A percentile compares a stretch with the other conserved stretches of the same genome.
Conservation (phyloP, 2,329 filamentous ascomycete species). For the Fusarium mundagurra region DNA sequence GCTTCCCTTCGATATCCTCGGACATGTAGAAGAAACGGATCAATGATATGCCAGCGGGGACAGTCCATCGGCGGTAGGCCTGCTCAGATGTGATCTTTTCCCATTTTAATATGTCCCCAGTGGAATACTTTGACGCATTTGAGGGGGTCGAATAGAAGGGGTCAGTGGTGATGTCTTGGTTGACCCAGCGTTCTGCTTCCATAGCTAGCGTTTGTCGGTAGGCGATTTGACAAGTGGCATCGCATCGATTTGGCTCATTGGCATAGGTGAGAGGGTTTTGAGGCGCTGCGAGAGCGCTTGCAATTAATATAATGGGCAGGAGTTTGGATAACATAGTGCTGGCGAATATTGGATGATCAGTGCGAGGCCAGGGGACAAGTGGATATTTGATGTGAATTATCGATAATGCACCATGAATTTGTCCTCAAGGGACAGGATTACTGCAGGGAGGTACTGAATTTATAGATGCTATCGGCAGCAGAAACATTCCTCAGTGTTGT, state of each 20-base stretch:
- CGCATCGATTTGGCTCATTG: background rate
- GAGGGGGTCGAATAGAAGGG: background rate
- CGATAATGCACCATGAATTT: rapidly evolving
- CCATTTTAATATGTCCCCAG: background rate
- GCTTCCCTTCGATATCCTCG: background rate
- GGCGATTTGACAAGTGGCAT: background rate
- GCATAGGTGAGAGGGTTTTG: background rate
- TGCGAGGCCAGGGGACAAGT: rapidly evolving
- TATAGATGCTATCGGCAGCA: rapidly evolving
- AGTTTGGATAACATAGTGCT: background rate
- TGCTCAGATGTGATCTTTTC: background rate
- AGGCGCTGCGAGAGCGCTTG: background rate
- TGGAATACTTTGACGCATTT: background rate
- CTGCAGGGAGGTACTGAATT: rapidly evolving
- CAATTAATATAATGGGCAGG: rapidly evolving
- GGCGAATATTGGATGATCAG: rapidly evolving
- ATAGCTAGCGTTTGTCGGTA: background rate
- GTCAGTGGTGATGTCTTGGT: background rate
- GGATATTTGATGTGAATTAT: too few species aligned
- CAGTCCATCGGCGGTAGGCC: background rate
- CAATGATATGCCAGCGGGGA: background rate
- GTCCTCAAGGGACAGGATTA: rapidly evolving
- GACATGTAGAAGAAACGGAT: background rate
- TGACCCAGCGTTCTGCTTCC: background rate
- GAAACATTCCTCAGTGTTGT: background rate